Base-by-base conservation (phyloP, 192 early-diverging fungal genomes). In the Rhizoclosmatium sp. region DNA sequence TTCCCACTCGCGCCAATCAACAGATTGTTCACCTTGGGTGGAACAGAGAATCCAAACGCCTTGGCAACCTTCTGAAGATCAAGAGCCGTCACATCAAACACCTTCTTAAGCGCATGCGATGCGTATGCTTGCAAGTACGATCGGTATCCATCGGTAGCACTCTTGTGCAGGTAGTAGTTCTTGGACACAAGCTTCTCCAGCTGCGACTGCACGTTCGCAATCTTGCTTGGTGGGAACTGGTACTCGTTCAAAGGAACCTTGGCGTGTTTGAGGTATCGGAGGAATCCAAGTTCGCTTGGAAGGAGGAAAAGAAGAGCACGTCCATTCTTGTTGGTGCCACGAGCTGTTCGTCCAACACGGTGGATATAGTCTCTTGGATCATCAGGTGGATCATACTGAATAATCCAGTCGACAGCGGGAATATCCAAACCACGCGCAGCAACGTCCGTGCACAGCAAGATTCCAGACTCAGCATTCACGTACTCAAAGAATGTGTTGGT, bases 201-300 rank as follows among this genome's bases (percentile, higher is more conserved):
- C 88, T 94, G 95, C 67, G 93, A 89, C 87, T 99, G 97, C 39
- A 99, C 94, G 83, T 99, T 98, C 82, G 97, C 93, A 75, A 99
- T 92, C 91, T 99, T 98, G 85, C 81, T 90, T 1, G 88, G 85
- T 58, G 96, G 97, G 88, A 99, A 98, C 85, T 99, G 94, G 87
- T 97, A 99, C 87, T 99, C 98, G 88, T 99, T 98, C 76, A 99
- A 89, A 4, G 97, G 98, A 0, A 99, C 96, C 84, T 96, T 98
- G 81, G 96, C 95, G 81, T 98, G 96, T 86, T 99, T 99, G 64
- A 99, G 88, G 84, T 94, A 99, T 71, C 94, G 89, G 81, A 99
- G 89, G 90, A 98, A 87, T 42, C 79, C 81, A 44, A 71, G 44
- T 84, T 99, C 98, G 84, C 92, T 93, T 12, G 98, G 98, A 68